Percentiles rank a stretch among this genome's conserved stretches.
Evolutionary conservation across 2,329 filamentous ascomycete genomes (phyloP).

Genomic region (Ilyonectria robusta): DNA sequence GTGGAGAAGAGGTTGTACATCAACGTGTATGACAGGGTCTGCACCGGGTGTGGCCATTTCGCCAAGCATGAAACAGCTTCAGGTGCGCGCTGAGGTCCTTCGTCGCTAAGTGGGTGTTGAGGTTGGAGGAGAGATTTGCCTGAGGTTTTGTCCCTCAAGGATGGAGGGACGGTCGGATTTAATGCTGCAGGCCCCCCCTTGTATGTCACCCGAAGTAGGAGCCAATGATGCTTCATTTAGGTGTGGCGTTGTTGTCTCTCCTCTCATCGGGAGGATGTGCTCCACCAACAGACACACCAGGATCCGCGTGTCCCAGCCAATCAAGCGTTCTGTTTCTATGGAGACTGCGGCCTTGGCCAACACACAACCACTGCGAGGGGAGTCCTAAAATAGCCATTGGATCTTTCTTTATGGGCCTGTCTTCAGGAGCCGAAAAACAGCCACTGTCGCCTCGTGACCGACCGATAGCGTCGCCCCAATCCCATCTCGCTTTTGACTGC

Average conservation of each 20-base stretch:
- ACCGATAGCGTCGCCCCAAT: no score
- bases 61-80: constrained; percentile 4
- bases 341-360: constrained; percentile 6
- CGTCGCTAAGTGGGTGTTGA: not conserved
- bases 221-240: constrained; percentile 3
- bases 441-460: no score
- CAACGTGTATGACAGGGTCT: constrained; percentile 2
- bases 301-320: no score
- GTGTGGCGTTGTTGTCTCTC: constrained; percentile 7
- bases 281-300: constrained; percentile 1
- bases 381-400: no score
- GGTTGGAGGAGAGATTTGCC: not conserved
- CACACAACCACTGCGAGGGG: not conserved
- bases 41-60: constrained; percentile 2
- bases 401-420: no score
- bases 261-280: constrained; percentile 2
- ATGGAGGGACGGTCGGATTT: not conserved
- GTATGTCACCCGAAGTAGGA: not conserved
- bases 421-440: no score
- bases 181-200: not conserved
- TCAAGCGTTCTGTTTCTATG: no score
- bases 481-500: no score
- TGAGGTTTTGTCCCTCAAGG: not conserved
- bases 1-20: not conserved
- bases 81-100: not conserved